Base-by-base conservation (phyloP, 2,329 filamentous ascomycete species). In the Orbilia oligospora region DNA sequence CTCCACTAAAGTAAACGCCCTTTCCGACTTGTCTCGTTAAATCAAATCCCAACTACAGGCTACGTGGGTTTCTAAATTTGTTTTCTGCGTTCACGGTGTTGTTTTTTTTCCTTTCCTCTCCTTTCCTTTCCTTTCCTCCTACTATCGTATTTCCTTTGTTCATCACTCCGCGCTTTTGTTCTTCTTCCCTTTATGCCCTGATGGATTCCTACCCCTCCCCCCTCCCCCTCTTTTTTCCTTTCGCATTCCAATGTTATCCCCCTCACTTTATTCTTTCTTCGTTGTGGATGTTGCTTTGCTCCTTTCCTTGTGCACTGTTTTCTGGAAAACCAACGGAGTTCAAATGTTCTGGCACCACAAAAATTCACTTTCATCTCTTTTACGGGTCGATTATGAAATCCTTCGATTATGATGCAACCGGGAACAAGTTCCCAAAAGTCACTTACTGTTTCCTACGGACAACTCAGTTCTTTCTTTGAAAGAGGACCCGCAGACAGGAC, bases 1-100 rank as follows among this genome's bases (percentile, higher is more conserved):
- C 81, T 49, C 81, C 81, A 80, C 79, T 82, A 72, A 82, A 82
- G 81, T 82, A 82, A 80, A 81, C 80, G 73, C 80, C 80, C 80
- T 46, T 22, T 51, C 66, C 58, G 53, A 67, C 56, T 69, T 36
- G 56, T 67, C 56, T 71, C 27, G 41, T 66, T 66, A 55, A 58
- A 27, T 38, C 63, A 75, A 63, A 61, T 70, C 70, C 76, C 72
- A 71, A 63, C 48, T 77, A 77, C 72, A 77, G 72, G 72, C 72
- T 77, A 77, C 72, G 72, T 77, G 72, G 72, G 72, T 77, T 77
- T 70, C 67, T 49, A 71, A 76, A 61, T 70, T 38, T 51, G 65
- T 63, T 67, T 44, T 68, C 41, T 44, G 51, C 30, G 24, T 61
- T 65, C 56, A 67, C 38, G 66, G 67, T 71, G 66, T 67, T 76